Evolutionary conservation across 2,329 filamentous ascomycete species (phyloP).

Genomic region (Aspergillus sp.): DNA sequence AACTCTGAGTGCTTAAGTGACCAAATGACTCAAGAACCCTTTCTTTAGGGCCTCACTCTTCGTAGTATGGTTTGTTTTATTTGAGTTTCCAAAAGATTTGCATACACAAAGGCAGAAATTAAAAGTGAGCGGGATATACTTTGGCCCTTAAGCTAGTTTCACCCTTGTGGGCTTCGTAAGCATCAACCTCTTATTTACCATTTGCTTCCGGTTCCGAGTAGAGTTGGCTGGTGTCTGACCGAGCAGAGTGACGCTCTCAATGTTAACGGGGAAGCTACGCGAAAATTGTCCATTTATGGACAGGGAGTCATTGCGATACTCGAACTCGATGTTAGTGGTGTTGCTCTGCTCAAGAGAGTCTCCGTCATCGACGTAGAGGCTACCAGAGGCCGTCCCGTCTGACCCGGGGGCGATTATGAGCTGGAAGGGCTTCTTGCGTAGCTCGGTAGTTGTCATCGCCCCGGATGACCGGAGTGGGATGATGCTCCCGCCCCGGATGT

Average conservation of each 20-base stretch:
- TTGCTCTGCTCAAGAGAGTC: slow-evolving; percentile 60
- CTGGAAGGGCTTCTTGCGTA: slow-evolving; percentile 65
- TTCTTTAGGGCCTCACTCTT: not conserved
- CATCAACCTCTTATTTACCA: slow-evolving; percentile 22
- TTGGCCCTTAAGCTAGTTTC: slow-evolving; percentile 11
- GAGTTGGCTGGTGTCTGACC: slow-evolving; percentile 16
- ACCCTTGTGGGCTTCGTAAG: slow-evolving; percentile 15
- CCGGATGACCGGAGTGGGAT: slow-evolving; percentile 56
- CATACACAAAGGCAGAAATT: not conserved
- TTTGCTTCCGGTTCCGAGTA: slow-evolving; percentile 21
- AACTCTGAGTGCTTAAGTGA: not conserved
- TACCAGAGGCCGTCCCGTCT: slow-evolving; percentile 64
- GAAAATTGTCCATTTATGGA: slow-evolving; percentile 31
- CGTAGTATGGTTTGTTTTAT: not conserved
- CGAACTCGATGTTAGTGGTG: slow-evolving; percentile 61
- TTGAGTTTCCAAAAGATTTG: not conserved
- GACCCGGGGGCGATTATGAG: slow-evolving; percentile 66
- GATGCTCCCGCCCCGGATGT: slow-evolving; percentile 62
- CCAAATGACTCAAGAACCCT: not conserved
- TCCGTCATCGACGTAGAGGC: slow-evolving; percentile 77
- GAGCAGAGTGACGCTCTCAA: slow-evolving; percentile 37
- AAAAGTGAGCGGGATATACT: no score
- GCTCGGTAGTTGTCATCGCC: slow-evolving; percentile 61
- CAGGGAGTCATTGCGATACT: slow-evolving; percentile 53
- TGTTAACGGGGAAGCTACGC: slow-evolving; percentile 25